A percentile compares a stretch with the other conserved stretches of the same genome.
Evolutionary conservation across 768 basidiomycete genomes (phyloP).

Genomic region (Neoboletus brunneissimus): DNA sequence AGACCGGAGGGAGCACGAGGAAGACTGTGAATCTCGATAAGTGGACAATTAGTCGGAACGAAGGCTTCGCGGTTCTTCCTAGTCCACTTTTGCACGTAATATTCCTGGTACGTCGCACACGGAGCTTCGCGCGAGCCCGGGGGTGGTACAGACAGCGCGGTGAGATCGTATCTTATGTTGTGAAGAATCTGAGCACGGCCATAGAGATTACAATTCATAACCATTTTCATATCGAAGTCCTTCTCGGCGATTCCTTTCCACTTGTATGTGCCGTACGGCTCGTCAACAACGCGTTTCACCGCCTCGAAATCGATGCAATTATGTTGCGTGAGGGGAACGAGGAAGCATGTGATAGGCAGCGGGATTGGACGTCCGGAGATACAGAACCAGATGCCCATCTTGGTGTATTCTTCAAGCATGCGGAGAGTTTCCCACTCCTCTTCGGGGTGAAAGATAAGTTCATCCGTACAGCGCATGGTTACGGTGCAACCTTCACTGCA

Average conservation of each 20-base stretch:
- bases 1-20: constrained; percentile 40
- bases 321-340: constrained; percentile 59
- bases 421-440: constrained; percentile 47
- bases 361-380: constrained; percentile 57
- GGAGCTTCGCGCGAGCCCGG: constrained; percentile 48
- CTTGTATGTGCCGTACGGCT: constrained; percentile 50
- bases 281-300: constrained; percentile 48
- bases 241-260: constrained; percentile 54
- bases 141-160: constrained; percentile 57
- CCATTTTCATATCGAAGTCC: constrained; percentile 48
- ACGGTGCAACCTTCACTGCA: constrained; percentile 30
- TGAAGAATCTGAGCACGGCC: constrained; percentile 58
- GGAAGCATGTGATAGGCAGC: constrained; percentile 53
- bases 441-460: constrained; percentile 45
- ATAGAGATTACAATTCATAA: constrained; percentile 52
- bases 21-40: constrained; percentile 54
- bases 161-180: constrained; percentile 60
- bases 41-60: constrained; percentile 55
- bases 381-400: constrained; percentile 56
- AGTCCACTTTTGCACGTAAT: constrained; percentile 54
- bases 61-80: constrained; percentile 41
- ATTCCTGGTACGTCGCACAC: constrained; percentile 56
- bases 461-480: constrained; percentile 45
- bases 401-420: constrained; percentile 66
- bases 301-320: constrained; percentile 54